phyloP scores from a whole-genome alignment of 106 monocot species.

The Narthecium ossifragum region DNA sequence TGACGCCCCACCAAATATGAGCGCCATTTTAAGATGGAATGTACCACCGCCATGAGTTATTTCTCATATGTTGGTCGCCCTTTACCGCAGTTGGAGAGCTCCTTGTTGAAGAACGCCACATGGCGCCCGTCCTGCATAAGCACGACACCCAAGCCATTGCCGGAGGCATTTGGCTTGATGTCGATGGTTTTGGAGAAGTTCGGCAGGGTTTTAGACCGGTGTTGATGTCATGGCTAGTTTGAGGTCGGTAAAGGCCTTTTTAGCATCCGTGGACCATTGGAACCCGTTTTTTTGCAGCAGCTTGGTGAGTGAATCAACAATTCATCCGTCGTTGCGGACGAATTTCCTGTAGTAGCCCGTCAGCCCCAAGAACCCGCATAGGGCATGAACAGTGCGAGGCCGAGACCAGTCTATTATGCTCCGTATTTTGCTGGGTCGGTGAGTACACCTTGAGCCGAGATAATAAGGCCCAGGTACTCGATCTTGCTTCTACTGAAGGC shows the following conservation, averaged over 20 bases:
- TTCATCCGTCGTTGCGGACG: not conserved
- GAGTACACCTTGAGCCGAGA: not conserved
- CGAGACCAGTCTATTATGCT: not conserved
- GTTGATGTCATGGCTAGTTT: not conserved
- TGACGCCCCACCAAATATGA: not conserved
- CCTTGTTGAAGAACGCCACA: not conserved
- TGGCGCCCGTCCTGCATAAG: not conserved
- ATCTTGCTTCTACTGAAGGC: not conserved
- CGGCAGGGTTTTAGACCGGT: not conserved
- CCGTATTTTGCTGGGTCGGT: not conserved
- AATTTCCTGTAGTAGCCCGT: not conserved
- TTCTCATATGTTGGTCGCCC: not conserved
- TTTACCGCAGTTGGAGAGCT: not conserved
- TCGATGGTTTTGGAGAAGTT: not conserved
- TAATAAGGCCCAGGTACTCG: not conserved
- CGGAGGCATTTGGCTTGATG: not conserved
- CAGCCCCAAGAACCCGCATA: conserved; percentile 7
- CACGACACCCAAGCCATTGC: not conserved
- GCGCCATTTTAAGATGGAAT: not conserved
- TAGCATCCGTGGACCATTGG: not conserved
- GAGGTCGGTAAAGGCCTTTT: not conserved
- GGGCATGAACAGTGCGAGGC: not conserved
- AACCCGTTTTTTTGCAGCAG: not conserved
- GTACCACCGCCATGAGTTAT: not conserved
- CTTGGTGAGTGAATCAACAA: not conserved